These are phyloP conservation scores for Colletotrichum musicola DNA, from an alignment of 2,329 filamentous ascomycete species.

Conservation along the genomic window DNA sequence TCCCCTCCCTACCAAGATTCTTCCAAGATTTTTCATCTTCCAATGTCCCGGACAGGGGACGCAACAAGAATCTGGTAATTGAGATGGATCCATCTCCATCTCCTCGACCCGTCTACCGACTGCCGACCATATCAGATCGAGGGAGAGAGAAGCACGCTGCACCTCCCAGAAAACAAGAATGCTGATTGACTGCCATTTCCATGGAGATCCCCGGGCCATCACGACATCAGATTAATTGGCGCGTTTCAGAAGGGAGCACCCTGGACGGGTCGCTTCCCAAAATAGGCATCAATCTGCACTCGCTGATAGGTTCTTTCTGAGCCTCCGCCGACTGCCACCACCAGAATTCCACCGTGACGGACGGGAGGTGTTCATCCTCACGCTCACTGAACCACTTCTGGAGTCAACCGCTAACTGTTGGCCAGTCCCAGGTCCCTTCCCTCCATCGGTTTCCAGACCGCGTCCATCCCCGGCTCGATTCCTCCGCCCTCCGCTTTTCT, in stretches of 20 bases:
- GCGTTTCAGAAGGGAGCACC: conserved; percentile 37
- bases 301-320: too few relatives aligned
- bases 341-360: too few relatives aligned
- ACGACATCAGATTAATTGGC: conserved; percentile 38
- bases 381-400: not conserved
- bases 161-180: conserved; percentile 7
- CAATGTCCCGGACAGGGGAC: conserved; percentile 9
- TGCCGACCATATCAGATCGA: not conserved
- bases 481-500: conserved; percentile 13
- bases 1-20: too few relatives aligned
- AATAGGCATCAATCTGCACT: conserved; percentile 26
- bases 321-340: too few relatives aligned
- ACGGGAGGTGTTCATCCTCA: conserved; percentile 6
- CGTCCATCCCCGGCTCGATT: not conserved
- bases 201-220: conserved; percentile 33
- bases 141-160: not conserved
- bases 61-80: conserved; percentile 28
- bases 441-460: not conserved
- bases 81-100: too few relatives aligned
- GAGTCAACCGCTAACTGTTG: not conserved
- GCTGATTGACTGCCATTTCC: not conserved
- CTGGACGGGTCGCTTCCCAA: conserved; percentile 23
- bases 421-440: too few relatives aligned
- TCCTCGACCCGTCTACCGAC: conserved; percentile 1
- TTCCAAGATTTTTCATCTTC: conserved; percentile 7